Evolutionary conservation across 805 yeast species (phyloP), one percentile per base, ranked within the genome.

Genomic region (Pichia exigua): DNA sequence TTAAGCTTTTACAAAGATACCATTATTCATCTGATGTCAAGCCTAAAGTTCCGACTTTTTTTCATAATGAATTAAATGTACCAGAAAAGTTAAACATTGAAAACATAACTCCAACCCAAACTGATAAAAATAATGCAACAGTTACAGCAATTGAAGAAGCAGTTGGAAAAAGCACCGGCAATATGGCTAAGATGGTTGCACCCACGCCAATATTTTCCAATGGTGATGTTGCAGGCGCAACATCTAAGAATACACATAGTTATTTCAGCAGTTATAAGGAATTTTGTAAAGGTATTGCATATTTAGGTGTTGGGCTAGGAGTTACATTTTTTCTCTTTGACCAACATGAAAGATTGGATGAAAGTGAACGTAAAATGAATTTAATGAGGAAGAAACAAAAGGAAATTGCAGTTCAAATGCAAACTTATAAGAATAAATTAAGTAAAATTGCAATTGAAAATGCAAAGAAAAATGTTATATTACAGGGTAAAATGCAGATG

Each of bases 401-500:
- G 45, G 69, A 65, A n/a, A 54, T 73, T 50, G 78, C 81, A 59
- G 71, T 73, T 43, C 77, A 76, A 57, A 75, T 74, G 61, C 72
- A 75, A 46, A 73, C 72, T 28, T 77, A 75, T 44, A 70, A 77
- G 52, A 77, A 77, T 65, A 76, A 76, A 60, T 69, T 77, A 47
- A 83, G 79, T 48, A 57, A 76, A 13, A 78, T 76, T 56, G 66
- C 76, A n/a, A 59, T 79, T 28, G 74, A 77, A 54, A 83, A 79
- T 55, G 66, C 85, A 18, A 71, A 72, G 49, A 73, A 71, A 13
- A 69, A 68, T n/a, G 71, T 65, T 59, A 74, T 64, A 65, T 70
- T 72, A 54, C 83, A 71, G 61, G 75, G 71, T 70, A 81, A 79
- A 65, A 78, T 83, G 85, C 73, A 77, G 5, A 67, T 83, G 61